Base-by-base conservation (phyloP, 1,284 basidiomycete species). In the Leccinum griseonigrum region DNA sequence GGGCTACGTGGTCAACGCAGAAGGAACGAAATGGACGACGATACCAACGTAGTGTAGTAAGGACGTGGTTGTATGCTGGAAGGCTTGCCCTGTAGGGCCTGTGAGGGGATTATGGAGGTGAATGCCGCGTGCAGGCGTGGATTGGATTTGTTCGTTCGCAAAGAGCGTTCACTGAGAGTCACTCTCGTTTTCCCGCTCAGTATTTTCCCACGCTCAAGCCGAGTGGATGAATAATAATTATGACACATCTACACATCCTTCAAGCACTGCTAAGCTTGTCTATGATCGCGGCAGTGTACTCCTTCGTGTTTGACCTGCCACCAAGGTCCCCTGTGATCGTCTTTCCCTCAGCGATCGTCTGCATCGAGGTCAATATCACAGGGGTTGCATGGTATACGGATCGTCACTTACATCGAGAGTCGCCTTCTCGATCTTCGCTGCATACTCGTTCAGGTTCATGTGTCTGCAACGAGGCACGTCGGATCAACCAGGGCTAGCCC, bases 291-390 rank as follows among this genome's bases (percentile, higher is more conserved):
- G 85, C 76, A 46, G 96, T 95, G 81, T 93, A 98, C 78, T 97
- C 88, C 74, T 82, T 81, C 14, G 95, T 98, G 55, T 87, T 86
- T 28, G 95, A 85, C 76, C 92, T 95, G 58, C 95, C 95, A 56
- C 96, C 95, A 64, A 98, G 81, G 78, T 98, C 95, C 43, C 94
- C 90, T 16, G 95, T 98, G 75, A 97, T 96, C 56, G 83, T 77
- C 81, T 92, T 94, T 71, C 96, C 95, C 80, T 97, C 95, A 38
- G 95, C 93, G 71, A 98, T 97, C 55, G 95, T 97, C 93, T 95
- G 67, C 14, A 60, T 54, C 51, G 53, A 59, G 64, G 43, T 69
- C 69, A 67, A 62, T 46, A 46, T 53, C 54, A 62, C 69, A 67
- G 67, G 40, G 55, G 67, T 59, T 38, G 28, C 53, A 34, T 56